These are phyloP conservation scores for Trifolium repens DNA, from an alignment of 306 rosid genomes.

Conservation along the genomic window DNA sequence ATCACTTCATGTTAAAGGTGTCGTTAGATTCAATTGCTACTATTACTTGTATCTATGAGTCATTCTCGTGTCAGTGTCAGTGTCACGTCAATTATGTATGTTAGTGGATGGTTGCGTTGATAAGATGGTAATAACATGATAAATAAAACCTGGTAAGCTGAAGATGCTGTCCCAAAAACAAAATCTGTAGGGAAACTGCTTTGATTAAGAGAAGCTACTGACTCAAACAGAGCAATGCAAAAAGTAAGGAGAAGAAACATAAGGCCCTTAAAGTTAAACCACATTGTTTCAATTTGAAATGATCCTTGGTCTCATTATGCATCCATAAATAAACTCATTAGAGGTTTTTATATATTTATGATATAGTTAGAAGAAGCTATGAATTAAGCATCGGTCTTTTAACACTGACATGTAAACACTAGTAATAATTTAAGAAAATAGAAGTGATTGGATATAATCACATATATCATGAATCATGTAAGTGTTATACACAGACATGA, in stretches of 20 bases:
- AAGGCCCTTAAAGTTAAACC: neutral
- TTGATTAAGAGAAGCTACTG: conserved; percentile 39
- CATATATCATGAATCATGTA: neutral
- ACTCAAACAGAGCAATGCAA: conserved; percentile 15
- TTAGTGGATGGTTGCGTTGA: neutral
- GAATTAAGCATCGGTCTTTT: no score
- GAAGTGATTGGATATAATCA: no score
- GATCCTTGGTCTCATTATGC: neutral
- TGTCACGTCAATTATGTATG: neutral
- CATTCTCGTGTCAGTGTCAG: neutral
- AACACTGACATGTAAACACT: no score
- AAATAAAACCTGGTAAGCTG: conserved; percentile 53
- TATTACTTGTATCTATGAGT: neutral
- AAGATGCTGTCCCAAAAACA: conserved; percentile 51
- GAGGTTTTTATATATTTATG: neutral
- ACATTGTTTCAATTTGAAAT: conserved; percentile 25
- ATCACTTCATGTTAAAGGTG: neutral
- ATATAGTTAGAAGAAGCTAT: no score
- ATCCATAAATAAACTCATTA: neutral
- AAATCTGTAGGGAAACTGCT: conserved; percentile 48
- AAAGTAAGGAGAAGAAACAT: conserved; percentile 5
- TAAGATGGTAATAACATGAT: neutral
- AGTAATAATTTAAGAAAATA: no score
- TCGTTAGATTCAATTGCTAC: neutral
- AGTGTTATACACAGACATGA: no score